These are phyloP conservation scores for Pyrus bretschneideri DNA, from an alignment of 306 rosid species.

Conservation along the genomic window DNA sequence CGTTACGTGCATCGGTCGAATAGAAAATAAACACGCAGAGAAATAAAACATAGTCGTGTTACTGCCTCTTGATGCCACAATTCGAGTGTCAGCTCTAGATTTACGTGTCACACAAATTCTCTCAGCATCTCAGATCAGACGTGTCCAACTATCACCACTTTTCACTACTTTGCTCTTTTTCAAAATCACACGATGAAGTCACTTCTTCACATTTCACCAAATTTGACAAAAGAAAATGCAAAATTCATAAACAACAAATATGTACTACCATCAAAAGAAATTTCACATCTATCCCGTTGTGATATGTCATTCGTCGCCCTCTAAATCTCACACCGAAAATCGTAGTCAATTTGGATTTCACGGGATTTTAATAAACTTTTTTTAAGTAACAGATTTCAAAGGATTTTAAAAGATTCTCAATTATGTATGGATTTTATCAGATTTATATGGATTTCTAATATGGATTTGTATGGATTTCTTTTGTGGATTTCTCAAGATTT, in stretches of 20 bases:
- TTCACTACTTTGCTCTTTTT: background rate
- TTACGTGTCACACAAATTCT: too few relatives aligned
- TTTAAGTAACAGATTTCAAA: too few relatives aligned
- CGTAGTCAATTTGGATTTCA: too few relatives aligned
- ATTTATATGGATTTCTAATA: too few relatives aligned
- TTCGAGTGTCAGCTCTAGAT: too few relatives aligned
- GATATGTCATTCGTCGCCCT: background rate
- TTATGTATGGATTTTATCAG: too few relatives aligned
- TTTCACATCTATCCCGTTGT: background rate
- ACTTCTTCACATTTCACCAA: too few relatives aligned
- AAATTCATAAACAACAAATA: background rate
- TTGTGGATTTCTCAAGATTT: too few relatives aligned
- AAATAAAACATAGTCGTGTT: background rate
- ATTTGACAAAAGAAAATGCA: background rate
- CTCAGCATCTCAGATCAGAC: background rate
- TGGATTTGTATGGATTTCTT: too few relatives aligned
- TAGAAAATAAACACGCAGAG: background rate
- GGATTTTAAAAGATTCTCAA: too few relatives aligned
- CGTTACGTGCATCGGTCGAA: background rate
- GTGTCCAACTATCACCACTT: background rate
- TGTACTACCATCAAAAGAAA: background rate
- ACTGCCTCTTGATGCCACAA: rapidly evolving
- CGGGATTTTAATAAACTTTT: too few relatives aligned
- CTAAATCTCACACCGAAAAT: too few relatives aligned
- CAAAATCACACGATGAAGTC: background rate